Conservation (phyloP, 352 stramenopile species). For the Lagenidium giganteum region DNA sequence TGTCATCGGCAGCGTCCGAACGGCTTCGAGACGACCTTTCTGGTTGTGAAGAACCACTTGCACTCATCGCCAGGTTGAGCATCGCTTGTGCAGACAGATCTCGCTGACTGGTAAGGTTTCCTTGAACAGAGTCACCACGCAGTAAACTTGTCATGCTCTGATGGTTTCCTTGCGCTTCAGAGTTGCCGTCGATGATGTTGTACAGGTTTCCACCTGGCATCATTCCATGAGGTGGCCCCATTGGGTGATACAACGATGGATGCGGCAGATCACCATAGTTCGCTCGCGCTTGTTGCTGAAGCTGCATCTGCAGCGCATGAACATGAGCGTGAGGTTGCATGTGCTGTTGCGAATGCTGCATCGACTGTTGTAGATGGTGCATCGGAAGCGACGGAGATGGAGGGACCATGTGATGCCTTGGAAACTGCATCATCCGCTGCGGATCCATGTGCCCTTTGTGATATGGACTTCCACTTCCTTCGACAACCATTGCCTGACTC, state of each 20-base stretch:
- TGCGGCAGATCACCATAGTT: slow-evolving; percentile 45
- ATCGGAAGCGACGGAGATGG: slow-evolving; percentile 13
- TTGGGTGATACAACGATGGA: slow-evolving; percentile 43
- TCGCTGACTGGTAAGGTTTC: slow-evolving; percentile 14
- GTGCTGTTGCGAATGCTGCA: slow-evolving; percentile 68
- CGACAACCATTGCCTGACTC: slow-evolving; percentile 25
- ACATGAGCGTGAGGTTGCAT: slow-evolving; percentile 16
- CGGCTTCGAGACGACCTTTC: not conserved
- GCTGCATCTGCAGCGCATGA: slow-evolving; percentile 42
- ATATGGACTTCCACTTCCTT: slow-evolving; percentile 37
- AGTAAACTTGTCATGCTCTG: too few species aligned
- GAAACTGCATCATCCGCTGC: slow-evolving; percentile 38
- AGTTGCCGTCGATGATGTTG: slow-evolving; percentile 1
- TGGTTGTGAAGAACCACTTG: not conserved
- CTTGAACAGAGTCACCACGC: not conserved
- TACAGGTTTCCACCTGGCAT: slow-evolving; percentile 8
- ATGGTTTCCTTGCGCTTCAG: too few species aligned
- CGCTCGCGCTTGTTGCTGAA: slow-evolving; percentile 28
- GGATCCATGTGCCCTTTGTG: slow-evolving; percentile 43
- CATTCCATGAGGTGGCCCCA: slow-evolving; percentile 30
- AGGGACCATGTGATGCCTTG: slow-evolving; percentile 13
- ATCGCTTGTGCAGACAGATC: slow-evolving; percentile 48
- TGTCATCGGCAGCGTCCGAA: too few species aligned
- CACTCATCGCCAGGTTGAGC: slow-evolving; percentile 42
- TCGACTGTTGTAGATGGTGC: slow-evolving; percentile 31